A percentile compares a stretch with the other conserved stretches of the same genome.
Evolutionary conservation across 2,329 filamentous ascomycete species (phyloP).

Genomic region (Zymoseptoria crescenta): DNA sequence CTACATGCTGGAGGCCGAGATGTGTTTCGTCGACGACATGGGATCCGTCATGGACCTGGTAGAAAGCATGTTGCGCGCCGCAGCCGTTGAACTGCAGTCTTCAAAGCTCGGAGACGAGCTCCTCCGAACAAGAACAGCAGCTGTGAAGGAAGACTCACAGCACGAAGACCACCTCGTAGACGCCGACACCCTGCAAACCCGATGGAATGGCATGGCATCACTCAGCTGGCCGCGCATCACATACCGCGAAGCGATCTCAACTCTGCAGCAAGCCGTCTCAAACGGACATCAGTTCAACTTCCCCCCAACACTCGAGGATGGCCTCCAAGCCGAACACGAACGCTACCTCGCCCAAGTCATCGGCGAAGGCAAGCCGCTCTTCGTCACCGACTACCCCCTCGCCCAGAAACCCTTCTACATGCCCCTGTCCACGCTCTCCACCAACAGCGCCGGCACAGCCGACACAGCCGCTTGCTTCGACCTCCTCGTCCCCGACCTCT

Average conservation of each 20-base stretch:
- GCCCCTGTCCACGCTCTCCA: constrained; percentile 44
- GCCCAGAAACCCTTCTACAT: constrained; percentile 90
- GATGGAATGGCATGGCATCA: constrained; percentile 64
- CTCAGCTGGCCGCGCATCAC: constrained; percentile 80
- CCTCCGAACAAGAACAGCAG: constrained; percentile 24
- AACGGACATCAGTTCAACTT: constrained; percentile 53
- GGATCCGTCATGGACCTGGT: constrained; percentile 68
- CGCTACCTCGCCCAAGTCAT: constrained; percentile 68
- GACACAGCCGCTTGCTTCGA: constrained; percentile 85
- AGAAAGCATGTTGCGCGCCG: constrained; percentile 63
- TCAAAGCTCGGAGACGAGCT: constrained; percentile 50
- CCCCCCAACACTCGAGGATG: constrained; percentile 60
- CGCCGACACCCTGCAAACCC: constrained; percentile 48
- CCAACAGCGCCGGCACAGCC: constrained; percentile 8
- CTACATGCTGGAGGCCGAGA: constrained; percentile 94
- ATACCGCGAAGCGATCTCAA: constrained; percentile 68
- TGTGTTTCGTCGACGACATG: constrained; percentile 67
- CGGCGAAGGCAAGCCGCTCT: constrained; percentile 62
- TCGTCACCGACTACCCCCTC: constrained; percentile 88
- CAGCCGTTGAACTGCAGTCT: constrained; percentile 44
- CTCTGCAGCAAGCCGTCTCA: constrained; percentile 49
- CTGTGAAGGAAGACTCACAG: constrained; percentile 25
- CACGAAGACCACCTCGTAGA: constrained; percentile 32
- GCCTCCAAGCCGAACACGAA: constrained; percentile 87
- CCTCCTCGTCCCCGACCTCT: constrained; percentile 74